Evolutionary conservation across 2,329 filamentous ascomycete species (phyloP), one percentile per base, ranked within the genome.

Genomic region (Aciculosporium take): DNA sequence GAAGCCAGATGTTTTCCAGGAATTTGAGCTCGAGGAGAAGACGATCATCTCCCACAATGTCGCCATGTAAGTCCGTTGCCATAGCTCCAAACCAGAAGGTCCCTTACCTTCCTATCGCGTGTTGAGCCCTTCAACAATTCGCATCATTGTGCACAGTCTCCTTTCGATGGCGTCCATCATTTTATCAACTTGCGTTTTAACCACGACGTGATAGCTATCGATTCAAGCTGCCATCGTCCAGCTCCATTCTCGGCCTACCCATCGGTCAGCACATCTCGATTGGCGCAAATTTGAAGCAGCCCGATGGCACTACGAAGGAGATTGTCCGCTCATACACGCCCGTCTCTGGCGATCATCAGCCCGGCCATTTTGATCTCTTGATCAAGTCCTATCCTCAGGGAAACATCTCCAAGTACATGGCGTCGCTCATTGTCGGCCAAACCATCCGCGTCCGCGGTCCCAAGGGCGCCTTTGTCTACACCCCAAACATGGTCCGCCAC

Each of bases 241-340:
- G 70, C 53, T 76, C 84, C 51, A 86, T 95, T 61, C 84, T 96
- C 56, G 91, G 91, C 57, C 83, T 96, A 33, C 89, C 91, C 51
- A 96, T 96, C 68, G 91, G 91, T 58, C 91, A 98, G 69, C 91
- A 98, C 71, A 95, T 98, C 66, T 95, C 89, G 48, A 86, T 98
- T 58, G 85, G 83, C 51, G 89, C 87, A 42, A 76, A 74, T 43
- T 76, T 87, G 46, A 54, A 64, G 33, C 75, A 80, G 55, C 63
- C 68, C 43, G 78, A 84, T 54, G 86, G 85, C 58, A 72, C 73
- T 53, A 69, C 69, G 51, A 89, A 91, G 67, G 84, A 93, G 58
- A 81, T 94, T 49, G 79, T 93, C 41, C 84, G 87, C 56, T 93
- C 85, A 18, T 94, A 94, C 70, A 94, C 87, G 9, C 87, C 87